Base-by-base conservation (phyloP, 2,329 filamentous ascomycete genomes). In the Fusarium nisikadoi region DNA sequence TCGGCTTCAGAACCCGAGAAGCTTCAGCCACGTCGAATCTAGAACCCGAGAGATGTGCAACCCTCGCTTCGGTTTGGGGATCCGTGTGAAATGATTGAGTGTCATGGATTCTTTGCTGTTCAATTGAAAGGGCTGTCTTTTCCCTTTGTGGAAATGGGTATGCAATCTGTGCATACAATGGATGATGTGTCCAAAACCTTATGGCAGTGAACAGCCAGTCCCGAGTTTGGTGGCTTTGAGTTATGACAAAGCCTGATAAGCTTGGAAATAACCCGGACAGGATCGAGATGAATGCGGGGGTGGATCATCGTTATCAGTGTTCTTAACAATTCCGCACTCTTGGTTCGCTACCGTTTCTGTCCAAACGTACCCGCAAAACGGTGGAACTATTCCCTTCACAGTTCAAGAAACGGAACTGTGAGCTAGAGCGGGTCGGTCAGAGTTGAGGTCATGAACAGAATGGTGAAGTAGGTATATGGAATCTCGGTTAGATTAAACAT, bases 1-100 rank as follows among this genome's bases (percentile, higher is more conserved):
- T 56, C 53, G 53, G 53, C 53, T 56, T 56, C 53, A 36, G 53
- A 47, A 56, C 53, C 53, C 53, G 53, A 56, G 17, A 27, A 35
- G 29, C 9, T 47, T n/a, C 29, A 47, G 53, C 29, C 29, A 9
- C 13, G n/a, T 56, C 23, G 39, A 33, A n/a, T 56, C 39, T 27
- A 56, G 53, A 56, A 56, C 39, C 53, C 53, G 53, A 56, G 29
- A 33, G 29, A 56, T 27, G 53, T 36, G 41, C 23, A 56, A 35
- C 29, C 39, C 29, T 46, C 53, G 14, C n/a, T 31, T 56, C 53
- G 53, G 53, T 33, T 47, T 35, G 19, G 19, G 39, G n/a, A 56
- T 47, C 53, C 39, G 39, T 47, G 23, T 46, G 53, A 56, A 16
- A 46, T 35, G 38, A 35, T 53, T 56, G 53, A 56, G 53, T 13